phyloP scores from a whole-genome alignment of 768 basidiomycete genomes.

The Russula brevipes region DNA sequence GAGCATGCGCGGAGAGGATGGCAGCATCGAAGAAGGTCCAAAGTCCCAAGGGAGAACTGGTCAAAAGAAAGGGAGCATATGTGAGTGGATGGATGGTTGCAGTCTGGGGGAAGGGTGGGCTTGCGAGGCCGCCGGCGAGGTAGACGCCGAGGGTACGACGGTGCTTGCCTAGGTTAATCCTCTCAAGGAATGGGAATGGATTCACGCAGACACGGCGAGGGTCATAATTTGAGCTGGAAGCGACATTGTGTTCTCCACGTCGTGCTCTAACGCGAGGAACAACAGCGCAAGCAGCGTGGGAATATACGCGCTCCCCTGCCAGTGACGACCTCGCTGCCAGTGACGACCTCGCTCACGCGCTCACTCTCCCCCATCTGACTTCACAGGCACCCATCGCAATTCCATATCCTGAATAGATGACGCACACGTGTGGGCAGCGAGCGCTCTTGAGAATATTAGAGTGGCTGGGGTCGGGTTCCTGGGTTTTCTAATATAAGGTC shows the following conservation, averaged over 20 bases:
- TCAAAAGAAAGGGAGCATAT: not conserved
- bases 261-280: not conserved
- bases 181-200: slow-evolving; percentile 57
- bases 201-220: slow-evolving; percentile 84
- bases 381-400: not conserved
- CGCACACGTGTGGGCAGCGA: not conserved
- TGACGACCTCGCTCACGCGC: no score
- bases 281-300: slow-evolving; percentile 6
- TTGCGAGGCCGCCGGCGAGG: slow-evolving; percentile 83
- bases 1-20: slow-evolving; percentile 82
- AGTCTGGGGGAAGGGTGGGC: slow-evolving; percentile 33
- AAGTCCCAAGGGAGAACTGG: slow-evolving; percentile 92
- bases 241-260: slow-evolving; percentile 41
- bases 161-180: slow-evolving; percentile 67
- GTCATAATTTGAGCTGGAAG: slow-evolving; percentile 73
- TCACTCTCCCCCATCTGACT: not conserved
- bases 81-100: slow-evolving; percentile 2
- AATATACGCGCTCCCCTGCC: no score
- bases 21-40: slow-evolving; percentile 95
- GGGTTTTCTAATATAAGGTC: not conserved
- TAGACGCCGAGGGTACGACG: slow-evolving; percentile 84
- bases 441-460: not conserved
- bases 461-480: not conserved
- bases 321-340: no score
- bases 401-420: not conserved